Percentiles rank a stretch among this genome's conserved stretches.
phyloP scores from a whole-genome alignment of 2,329 filamentous ascomycete genomes.

The Trichoderma semiorbis region DNA sequence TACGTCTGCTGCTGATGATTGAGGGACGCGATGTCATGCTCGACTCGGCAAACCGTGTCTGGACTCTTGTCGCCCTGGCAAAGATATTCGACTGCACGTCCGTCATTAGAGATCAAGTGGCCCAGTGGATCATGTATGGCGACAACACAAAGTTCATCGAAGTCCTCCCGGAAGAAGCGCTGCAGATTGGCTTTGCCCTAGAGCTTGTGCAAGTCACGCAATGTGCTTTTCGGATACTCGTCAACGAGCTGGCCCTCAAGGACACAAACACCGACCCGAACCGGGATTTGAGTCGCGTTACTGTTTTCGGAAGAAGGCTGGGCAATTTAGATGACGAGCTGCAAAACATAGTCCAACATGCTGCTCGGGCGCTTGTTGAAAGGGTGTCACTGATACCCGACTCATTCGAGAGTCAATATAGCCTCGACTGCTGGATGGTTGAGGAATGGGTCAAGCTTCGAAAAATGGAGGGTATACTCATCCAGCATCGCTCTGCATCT shows the following conservation, averaged over 20 bases:
- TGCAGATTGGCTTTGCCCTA: constrained; percentile 53
- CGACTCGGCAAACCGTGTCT: constrained; percentile 63
- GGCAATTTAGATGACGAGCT: constrained; percentile 52
- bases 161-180: constrained; percentile 57
- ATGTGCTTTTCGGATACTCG: constrained; percentile 56
- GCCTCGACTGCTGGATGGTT: constrained; percentile 31
- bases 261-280: constrained; percentile 24
- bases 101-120: constrained; percentile 47
- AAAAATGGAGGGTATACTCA: constrained; percentile 28
- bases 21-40: constrained; percentile 52
- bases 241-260: constrained; percentile 58
- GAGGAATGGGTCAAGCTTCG: constrained; percentile 34
- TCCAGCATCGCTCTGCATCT: background rate
- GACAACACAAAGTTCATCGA: constrained; percentile 60
- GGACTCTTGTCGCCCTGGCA: constrained; percentile 62
- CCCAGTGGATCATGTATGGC: constrained; percentile 55
- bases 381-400: constrained; percentile 33
- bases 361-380: constrained; percentile 50
- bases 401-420: constrained; percentile 26
- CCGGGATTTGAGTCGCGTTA: constrained; percentile 24
- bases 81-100: constrained; percentile 53
- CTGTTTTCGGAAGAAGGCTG: constrained; percentile 45
- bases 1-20: constrained; percentile 58
- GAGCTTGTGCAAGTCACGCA: constrained; percentile 42
- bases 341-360: constrained; percentile 56